Conservation (phyloP, 495 filamentous ascomycete species). For the Aspergillus wentii region DNA sequence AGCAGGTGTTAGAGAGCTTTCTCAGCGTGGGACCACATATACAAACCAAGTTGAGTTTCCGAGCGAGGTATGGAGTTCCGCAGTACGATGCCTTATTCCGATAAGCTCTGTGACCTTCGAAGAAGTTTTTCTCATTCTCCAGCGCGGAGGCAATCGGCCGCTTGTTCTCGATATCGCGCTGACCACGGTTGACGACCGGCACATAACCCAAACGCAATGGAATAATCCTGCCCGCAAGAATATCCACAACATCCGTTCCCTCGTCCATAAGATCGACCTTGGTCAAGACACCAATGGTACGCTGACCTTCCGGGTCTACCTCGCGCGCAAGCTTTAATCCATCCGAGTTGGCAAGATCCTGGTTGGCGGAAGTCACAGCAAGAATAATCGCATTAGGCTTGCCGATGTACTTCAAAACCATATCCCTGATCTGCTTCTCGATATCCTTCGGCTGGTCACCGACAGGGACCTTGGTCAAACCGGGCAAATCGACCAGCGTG, state of each 20-base stretch:
- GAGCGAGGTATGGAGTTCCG: slow-evolving; percentile 92
- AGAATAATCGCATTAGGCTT: slow-evolving; percentile 98
- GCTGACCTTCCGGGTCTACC: slow-evolving; percentile 95
- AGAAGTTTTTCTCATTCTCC: slow-evolving; percentile 94
- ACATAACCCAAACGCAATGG: slow-evolving; percentile 94
- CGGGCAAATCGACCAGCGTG: slow-evolving; percentile 95
- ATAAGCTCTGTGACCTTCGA: slow-evolving; percentile 98
- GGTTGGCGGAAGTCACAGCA: slow-evolving; percentile 93
- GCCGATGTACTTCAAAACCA: slow-evolving; percentile 98
- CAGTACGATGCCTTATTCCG: slow-evolving; percentile 98
- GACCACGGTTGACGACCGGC: slow-evolving; percentile 97
- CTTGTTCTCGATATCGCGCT: slow-evolving; percentile 97
- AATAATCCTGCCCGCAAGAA: slow-evolving; percentile 96
- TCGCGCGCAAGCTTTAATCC: slow-evolving; percentile 94
- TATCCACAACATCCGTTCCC: slow-evolving; percentile 98
- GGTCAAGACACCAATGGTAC: slow-evolving; percentile 97
- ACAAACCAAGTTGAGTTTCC: slow-evolving; percentile 86
- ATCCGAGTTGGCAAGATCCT: slow-evolving; percentile 97
- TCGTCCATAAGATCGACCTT: slow-evolving; percentile 99
- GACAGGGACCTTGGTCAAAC: slow-evolving; percentile 95
- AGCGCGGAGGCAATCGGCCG: slow-evolving; percentile 88
- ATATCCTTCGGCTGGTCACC: slow-evolving; percentile 99
- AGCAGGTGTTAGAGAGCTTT: slow-evolving; percentile 10
- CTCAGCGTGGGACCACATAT: background rate
- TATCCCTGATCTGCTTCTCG: slow-evolving; percentile 93